Percentiles rank a stretch among this genome's conserved stretches.
Conservation (phyloP, 2,329 filamentous ascomycete genomes). For the Phoma sp. region DNA sequence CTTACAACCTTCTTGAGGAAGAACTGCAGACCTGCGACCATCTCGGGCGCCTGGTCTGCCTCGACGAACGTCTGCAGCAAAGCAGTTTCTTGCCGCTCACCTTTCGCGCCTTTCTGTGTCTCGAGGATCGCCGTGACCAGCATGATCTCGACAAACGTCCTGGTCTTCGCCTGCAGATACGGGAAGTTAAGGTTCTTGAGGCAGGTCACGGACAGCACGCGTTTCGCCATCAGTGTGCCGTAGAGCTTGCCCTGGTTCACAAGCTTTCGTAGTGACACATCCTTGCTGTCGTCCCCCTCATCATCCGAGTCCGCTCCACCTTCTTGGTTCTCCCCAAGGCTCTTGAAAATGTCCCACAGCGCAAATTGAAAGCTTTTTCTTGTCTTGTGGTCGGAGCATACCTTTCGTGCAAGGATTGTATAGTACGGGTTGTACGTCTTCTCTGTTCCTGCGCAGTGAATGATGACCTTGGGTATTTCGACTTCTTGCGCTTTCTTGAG, state of each 20-base stretch:
- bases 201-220: constrained; percentile 62
- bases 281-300: constrained; percentile 59
- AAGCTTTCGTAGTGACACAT: constrained; percentile 62
- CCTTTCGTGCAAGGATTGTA: constrained; percentile 77
- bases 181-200: constrained; percentile 78
- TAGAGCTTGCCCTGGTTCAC: constrained; percentile 74
- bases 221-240: constrained; percentile 66
- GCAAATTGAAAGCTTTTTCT: constrained; percentile 86
- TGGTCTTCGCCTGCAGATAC: constrained; percentile 77
- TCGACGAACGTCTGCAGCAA: constrained; percentile 72
- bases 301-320: constrained; percentile 64
- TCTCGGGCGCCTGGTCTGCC: constrained; percentile 67
- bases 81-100: constrained; percentile 60
- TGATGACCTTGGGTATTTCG: constrained; percentile 84
- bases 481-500: constrained; percentile 85
- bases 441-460: constrained; percentile 87
- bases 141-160: constrained; percentile 79
- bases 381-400: constrained; percentile 77
- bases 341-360: constrained; percentile 84
- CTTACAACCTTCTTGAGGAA: constrained; percentile 78
- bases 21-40: constrained; percentile 77
- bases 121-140: constrained; percentile 77
- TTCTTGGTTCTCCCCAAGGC: constrained; percentile 79
- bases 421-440: constrained; percentile 92
- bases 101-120: constrained; percentile 59